Base-by-base conservation (phyloP, 306 rosid species). In the Heteromeles arbutifolia region DNA sequence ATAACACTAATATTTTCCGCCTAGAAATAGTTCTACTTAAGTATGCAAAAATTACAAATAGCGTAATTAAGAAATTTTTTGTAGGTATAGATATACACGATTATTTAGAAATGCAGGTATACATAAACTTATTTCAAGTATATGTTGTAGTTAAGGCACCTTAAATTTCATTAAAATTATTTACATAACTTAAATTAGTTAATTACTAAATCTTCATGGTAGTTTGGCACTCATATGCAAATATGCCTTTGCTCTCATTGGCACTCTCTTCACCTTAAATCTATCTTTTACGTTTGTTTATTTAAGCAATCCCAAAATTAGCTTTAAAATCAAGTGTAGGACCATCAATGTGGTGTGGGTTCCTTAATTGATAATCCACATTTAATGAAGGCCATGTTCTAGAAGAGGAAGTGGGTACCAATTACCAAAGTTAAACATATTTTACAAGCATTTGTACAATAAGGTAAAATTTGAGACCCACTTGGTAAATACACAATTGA, bases 341-440 rank as follows among this genome's bases (percentile, higher is more conserved):
- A 34, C 63, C 61, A 63, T 26, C 41, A 43, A 34, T 22, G 17
- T 9, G 43, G 14, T 48, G 54, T 9, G 41, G 34, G 66, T 71
- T 64, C 7, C 57, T 71, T 78, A n/a, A 18, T 50, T 32, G 24
- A 65, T 34, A 37, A 78, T 72, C 72, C 72, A 39, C 67, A 71
- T 72, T 65, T n/a, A 65, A 65, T 53, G 61, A 53, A 53, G 73
- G 9, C 52, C 37, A 41, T 26, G 22, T 39, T 72, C 39, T 44
- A 65, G 10, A 53, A 37, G n/a, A 53, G 64, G 11, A 65, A 71
- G 12, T 12, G 22, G 62, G 73, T 19, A 53, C 62, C 82, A 37
- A 26, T 67, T 25, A 53, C 62, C 82, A 37, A 26, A 69, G 45
- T 26, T 28, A 25, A 31, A 6, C 29, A 53, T 48, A 13, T 4